Conservation (phyloP, 495 filamentous ascomycete genomes). For the Letharia lupina region DNA sequence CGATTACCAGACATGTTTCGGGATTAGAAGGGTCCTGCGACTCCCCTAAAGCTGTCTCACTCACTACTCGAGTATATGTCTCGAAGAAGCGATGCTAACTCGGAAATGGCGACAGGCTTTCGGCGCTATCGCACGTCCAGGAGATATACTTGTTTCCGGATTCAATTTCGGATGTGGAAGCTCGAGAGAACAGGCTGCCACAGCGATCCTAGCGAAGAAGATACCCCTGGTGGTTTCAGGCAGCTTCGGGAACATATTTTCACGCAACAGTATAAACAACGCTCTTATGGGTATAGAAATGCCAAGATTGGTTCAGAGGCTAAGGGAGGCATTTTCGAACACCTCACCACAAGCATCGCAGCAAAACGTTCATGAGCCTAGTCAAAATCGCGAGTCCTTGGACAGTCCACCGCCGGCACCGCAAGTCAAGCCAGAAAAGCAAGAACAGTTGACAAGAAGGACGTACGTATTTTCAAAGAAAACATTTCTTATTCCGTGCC, state of each 20-base stretch:
- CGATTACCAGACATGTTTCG: too few species aligned
- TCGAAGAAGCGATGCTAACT: background rate
- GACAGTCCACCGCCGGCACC: conserved; percentile 38
- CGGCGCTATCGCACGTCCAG: too few species aligned
- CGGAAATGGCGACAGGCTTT: too few species aligned
- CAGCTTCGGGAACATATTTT: conserved; percentile 86
- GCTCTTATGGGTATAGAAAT: conserved; percentile 79
- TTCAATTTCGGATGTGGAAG: conserved; percentile 45
- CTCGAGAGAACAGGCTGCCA: conserved; percentile 82
- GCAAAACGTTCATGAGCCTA: conserved; percentile 31
- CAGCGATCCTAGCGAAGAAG: conserved; percentile 74
- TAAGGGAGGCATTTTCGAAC: conserved; percentile 46
- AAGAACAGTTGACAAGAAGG: conserved; percentile 59
- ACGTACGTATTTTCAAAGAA: conserved; percentile 34
- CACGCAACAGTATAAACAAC: conserved; percentile 86
- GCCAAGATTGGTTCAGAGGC: conserved; percentile 58
- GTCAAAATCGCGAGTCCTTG: conserved; percentile 34
- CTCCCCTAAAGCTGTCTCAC: too few species aligned
- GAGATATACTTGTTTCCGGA: too few species aligned
- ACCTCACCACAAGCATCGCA: conserved; percentile 17
- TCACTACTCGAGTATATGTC: background rate
- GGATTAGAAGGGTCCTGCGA: too few species aligned
- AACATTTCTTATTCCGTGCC: too few species aligned
- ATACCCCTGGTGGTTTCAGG: conserved; percentile 80
- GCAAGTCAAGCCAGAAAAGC: conserved; percentile 26